These are phyloP conservation scores for Suhomyces prunicola DNA, from an alignment of 805 yeast genomes.

Conservation along the genomic window DNA sequence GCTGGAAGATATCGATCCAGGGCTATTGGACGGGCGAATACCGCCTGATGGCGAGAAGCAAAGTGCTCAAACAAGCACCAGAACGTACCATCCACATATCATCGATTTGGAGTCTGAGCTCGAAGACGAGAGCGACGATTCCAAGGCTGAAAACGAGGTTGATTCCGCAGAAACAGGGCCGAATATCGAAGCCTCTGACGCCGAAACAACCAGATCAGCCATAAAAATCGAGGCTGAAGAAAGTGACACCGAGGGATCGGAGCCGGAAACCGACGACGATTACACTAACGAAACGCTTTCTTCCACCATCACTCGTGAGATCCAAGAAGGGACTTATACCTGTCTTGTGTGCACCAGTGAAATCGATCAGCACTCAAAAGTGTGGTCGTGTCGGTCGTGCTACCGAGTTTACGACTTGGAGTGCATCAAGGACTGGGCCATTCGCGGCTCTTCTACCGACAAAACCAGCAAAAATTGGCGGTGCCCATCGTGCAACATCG, in stretches of 20 bases:
- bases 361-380: constrained; percentile 57
- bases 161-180: neutral
- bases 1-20: constrained; percentile 6
- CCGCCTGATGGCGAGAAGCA: neutral
- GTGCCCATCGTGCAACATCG: constrained; percentile 78
- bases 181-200: constrained; percentile 1
- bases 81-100: constrained; percentile 9
- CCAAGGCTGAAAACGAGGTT: neutral
- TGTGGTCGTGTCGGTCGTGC: constrained; percentile 82
- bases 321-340: constrained; percentile 64
- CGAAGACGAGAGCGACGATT: constrained; percentile 2
- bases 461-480: constrained; percentile 62
- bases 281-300: constrained; percentile 29
- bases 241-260: constrained; percentile 12
- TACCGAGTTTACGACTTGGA: constrained; percentile 80
- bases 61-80: neutral
- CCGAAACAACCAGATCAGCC: neutral
- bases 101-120: constrained; percentile 9
- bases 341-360: constrained; percentile 90
- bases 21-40: constrained; percentile 1
- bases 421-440: constrained; percentile 87
- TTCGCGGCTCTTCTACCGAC: constrained; percentile 65
- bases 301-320: constrained; percentile 52
- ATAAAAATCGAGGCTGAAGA: constrained; percentile 1
- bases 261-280: constrained; percentile 14